Base-by-base conservation (phyloP, 148 eudicot genomes). In the Rhododendron kiyosumense region DNA sequence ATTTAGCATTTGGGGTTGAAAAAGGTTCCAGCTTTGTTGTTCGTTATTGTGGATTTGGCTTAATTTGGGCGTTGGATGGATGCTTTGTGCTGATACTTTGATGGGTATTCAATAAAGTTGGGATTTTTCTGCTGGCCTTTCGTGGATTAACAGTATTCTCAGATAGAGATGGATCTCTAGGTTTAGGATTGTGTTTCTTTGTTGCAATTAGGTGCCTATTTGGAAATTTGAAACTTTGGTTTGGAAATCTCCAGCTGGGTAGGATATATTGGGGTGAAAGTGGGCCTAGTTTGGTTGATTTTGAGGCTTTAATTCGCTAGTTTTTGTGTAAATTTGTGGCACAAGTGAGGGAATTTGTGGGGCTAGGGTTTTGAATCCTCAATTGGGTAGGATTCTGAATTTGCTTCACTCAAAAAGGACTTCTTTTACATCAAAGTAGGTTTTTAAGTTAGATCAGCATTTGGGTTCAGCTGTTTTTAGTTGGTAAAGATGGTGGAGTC, bases 401-500 rank as follows among this genome's bases (percentile, higher is more conserved):
- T 67, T 69, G 54, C 12, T 84, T 36, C 9, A 54, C 76, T 73
- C 13, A 22, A 45, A 24, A 69, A n/a, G 17, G 59, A 51, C 1
- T 54, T 52, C 45, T 82, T 76, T 5, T 34, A 17, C 48, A 38
- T 24, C 80, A 10, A 28, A 59, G 84, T 15, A 63, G 75, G 7
- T 38, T n/a, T 14, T 63, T 22, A 4, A 38, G 77, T 24, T 73
- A 57, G 73, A 24, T 45, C 36, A 24, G 9, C 74, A 20, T 59
- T 76, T 81, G 73, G 41, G 24, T 26, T 61, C 4, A 79, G 10
- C 71, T 71, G 63, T 86, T 90, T 86, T 84, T 24, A 32, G 8
- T 86, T 81, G 86, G 89, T 24, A 65, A 92, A 92, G 86, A 96
- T 96, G 98, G 94, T 93, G 82, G 95, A 94, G 84, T 90, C 93